Evolutionary conservation across 2,329 filamentous ascomycete genomes (phyloP).

Genomic region (Aspergillus felis): DNA sequence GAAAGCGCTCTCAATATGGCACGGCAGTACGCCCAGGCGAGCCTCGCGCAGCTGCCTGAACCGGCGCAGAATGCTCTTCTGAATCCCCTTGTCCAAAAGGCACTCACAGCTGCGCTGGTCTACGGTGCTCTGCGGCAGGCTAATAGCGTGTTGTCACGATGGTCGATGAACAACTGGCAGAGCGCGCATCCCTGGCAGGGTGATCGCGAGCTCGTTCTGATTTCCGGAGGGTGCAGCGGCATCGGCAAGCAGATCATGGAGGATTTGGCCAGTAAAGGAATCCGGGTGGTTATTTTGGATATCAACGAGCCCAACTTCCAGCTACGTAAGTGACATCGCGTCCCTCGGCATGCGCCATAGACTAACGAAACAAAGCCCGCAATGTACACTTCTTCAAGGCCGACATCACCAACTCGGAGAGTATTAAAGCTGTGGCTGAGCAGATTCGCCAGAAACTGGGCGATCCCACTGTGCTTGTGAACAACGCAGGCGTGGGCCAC

Average conservation of each 20-base stretch:
- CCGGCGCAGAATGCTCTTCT: constrained; percentile 23
- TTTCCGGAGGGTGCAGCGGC: constrained; percentile 37
- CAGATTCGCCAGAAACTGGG: constrained; percentile 39
- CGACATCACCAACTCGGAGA: constrained; percentile 35
- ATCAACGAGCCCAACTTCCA: constrained; percentile 31
- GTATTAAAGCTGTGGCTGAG: constrained; percentile 30
- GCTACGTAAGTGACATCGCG: constrained; percentile 20
- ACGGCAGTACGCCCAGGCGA: constrained; percentile 22
- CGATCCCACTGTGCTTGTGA: constrained; percentile 46
- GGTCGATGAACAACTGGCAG: constrained; percentile 30
- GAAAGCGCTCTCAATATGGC: constrained; percentile 16
- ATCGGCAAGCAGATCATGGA: constrained; percentile 37
- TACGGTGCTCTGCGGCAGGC: constrained; percentile 23
- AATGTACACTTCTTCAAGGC: constrained; percentile 36
- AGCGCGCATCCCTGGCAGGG: constrained; percentile 21
- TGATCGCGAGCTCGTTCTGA: constrained; percentile 29
- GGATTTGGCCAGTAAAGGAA: constrained; percentile 25
- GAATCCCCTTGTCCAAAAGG: constrained; percentile 27
- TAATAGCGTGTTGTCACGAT: constrained; percentile 26
- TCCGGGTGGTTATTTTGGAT: constrained; percentile 35
- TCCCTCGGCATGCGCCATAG: not conserved
- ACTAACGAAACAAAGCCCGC: constrained; percentile 14
- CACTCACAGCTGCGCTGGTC: constrained; percentile 19
- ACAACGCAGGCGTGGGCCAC: constrained; percentile 49
- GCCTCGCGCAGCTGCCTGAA: constrained; percentile 23